These are phyloP conservation scores for Russula compacta DNA, from an alignment of 768 basidiomycete genomes.

Conservation along the genomic window DNA sequence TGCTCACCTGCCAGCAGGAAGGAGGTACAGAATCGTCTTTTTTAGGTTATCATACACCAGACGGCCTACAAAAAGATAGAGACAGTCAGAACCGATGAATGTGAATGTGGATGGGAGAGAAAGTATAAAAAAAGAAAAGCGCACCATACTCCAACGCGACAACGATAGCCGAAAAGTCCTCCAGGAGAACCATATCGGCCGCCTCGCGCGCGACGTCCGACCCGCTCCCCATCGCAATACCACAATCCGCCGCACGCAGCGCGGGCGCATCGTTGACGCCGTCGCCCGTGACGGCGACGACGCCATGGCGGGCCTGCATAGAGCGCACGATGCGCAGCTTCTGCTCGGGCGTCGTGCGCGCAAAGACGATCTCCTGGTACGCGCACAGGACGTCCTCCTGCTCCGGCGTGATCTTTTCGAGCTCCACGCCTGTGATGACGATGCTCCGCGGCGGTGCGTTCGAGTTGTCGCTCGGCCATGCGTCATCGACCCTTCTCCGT, in stretches of 20 bases:
- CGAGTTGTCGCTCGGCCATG: background rate
- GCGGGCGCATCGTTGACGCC: slow-evolving; percentile 56
- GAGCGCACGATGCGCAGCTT: slow-evolving; percentile 56
- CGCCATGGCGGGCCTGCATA: slow-evolving; percentile 41
- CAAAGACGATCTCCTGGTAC: slow-evolving; percentile 48
- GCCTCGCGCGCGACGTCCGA: slow-evolving; percentile 48
- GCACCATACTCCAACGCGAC: slow-evolving; percentile 53
- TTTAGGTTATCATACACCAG: slow-evolving; percentile 57
- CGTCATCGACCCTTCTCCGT: slow-evolving; percentile 7
- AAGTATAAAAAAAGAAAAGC: background rate
- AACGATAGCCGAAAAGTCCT: slow-evolving; percentile 58
- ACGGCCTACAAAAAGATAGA: slow-evolving; percentile 29
- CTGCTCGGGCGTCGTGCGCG: slow-evolving; percentile 54
- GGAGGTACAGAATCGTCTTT: slow-evolving; percentile 43
- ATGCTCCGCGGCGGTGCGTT: slow-evolving; percentile 27
- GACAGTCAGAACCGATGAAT: background rate
- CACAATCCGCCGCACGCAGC: slow-evolving; percentile 51
- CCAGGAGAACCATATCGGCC: slow-evolving; percentile 53
- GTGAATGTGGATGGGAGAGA: background rate
- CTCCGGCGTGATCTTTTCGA: slow-evolving; percentile 13
- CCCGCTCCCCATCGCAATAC: slow-evolving; percentile 49
- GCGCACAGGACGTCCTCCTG: slow-evolving; percentile 25
- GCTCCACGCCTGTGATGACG: slow-evolving; percentile 34
- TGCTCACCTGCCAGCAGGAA: slow-evolving; percentile 40
- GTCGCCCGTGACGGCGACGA: slow-evolving; percentile 60